Base-by-base conservation (phyloP, 2,329 filamentous ascomycete genomes). In the Colletotrichum godetiae region DNA sequence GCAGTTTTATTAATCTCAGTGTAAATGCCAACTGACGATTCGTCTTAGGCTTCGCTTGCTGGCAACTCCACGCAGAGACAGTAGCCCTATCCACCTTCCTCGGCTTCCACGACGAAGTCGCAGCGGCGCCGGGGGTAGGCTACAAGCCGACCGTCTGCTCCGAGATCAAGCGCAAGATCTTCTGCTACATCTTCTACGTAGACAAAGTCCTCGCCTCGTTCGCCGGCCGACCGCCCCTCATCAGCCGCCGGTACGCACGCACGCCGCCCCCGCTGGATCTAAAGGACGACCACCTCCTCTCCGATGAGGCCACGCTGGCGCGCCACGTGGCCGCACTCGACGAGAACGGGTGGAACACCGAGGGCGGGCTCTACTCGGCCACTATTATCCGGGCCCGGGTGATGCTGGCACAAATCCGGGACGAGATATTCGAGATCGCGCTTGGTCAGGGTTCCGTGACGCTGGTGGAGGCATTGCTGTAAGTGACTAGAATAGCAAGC, bases 191-290 rank as follows among this genome's bases (percentile, higher is more conserved):
- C 19, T 82, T 81, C 64, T 77, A 76, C 19, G 75, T 81, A 46
- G 83, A 84, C 64, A 85, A 85, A 75, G 77, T 80, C 1, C 74
- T 82, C 4, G 81, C 83, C 7, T 81, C 83, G 1, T 84, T 86
- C 52, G 85, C 84, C 1, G 85, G 84, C 1, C 76, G 84, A 5
- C 85, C 84, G 3, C 84, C 83, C 0, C 77, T 84, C 1, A 68
- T 86, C 24, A 79, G 79, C 49, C 78, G 78, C 13, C 76, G 77
- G 2, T 86, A 82, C 68, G 76, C 81, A 13, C 82, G 82, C 2
- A 84, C 84, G 6, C 81, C 84, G 1, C 74, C 83, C 13, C 84
- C 84, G 2, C 78, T 85, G 5, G 84, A 86, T 68, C 72, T 86
- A 15, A 76, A 73, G 22, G 82, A 84, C 68, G 78, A 81, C 22